Conservation (phyloP, 2,329 filamentous ascomycete genomes). For the Pyrenophora tritici-repentis region DNA sequence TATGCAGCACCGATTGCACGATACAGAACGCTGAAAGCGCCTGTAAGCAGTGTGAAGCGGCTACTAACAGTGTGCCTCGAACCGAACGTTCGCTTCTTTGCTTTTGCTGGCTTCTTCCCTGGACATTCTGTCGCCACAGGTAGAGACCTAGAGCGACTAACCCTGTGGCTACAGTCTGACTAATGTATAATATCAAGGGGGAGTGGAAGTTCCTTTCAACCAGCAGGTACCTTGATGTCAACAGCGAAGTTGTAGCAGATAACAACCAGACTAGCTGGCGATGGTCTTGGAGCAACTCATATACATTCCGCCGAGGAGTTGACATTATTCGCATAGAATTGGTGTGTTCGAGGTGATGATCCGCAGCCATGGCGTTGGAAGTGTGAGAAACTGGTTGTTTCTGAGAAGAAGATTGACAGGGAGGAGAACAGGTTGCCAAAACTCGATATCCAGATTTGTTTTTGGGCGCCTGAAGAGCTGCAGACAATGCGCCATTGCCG, state of each 20-base stretch:
- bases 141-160: constrained; percentile 5
- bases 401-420: constrained; percentile 1
- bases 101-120: background rate
- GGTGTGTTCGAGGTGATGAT: background rate
- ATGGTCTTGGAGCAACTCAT: constrained; percentile 8
- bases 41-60: constrained; percentile 12
- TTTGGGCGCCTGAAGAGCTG: constrained; percentile 1
- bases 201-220: constrained; percentile 34
- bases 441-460: background rate
- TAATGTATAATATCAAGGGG: constrained; percentile 22
- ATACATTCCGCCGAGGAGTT: background rate
- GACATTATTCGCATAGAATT: background rate
- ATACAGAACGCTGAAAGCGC: constrained; percentile 30
- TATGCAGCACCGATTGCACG: constrained; percentile 39
- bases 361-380: constrained; percentile 4
- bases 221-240: constrained; percentile 28
- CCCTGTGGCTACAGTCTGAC: constrained; percentile 18
- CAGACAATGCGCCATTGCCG: constrained; percentile 1
- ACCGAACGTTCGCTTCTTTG: background rate
- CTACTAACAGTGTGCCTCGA: constrained; percentile 8
- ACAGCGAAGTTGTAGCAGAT: constrained; percentile 24
- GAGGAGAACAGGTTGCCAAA: background rate
- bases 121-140: constrained; percentile 1
- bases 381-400: background rate
- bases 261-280: constrained; percentile 18